These are phyloP conservation scores for Diaporthe destruens DNA, from an alignment of 2,329 filamentous ascomycete genomes.

Conservation along the genomic window DNA sequence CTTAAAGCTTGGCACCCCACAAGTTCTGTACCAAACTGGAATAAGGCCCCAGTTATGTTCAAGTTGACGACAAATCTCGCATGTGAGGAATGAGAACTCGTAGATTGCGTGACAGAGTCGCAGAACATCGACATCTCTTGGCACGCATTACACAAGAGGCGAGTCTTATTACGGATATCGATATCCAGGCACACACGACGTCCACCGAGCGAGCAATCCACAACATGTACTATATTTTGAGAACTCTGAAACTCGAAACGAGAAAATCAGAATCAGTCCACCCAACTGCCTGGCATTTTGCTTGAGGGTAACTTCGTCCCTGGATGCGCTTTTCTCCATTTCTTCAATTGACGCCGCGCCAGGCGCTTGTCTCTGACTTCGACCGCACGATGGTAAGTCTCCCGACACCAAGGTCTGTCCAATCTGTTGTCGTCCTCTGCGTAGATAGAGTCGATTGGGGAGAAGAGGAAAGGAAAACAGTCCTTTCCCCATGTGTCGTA, in stretches of 20 bases:
- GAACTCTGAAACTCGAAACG: no score
- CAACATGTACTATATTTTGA: no score
- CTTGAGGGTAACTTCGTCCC: neutral
- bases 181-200: no score
- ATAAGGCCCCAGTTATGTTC: slow-evolving; percentile 3
- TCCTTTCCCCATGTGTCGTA: rapidly evolving
- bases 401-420: neutral
- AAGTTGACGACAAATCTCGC: slow-evolving; percentile 23
- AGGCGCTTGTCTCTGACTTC: neutral
- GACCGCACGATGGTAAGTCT: neutral
- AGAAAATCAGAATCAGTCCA: no score
- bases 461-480: neutral
- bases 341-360: slow-evolving; percentile 14
- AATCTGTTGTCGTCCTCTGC: neutral
- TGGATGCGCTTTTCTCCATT: neutral
- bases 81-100: slow-evolving; percentile 12
- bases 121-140: slow-evolving; percentile 27
- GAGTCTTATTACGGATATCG: neutral
- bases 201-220: no score
- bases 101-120: slow-evolving; percentile 20
- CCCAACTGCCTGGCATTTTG: slow-evolving; percentile 4
- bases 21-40: neutral
- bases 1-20: slow-evolving; percentile 27
- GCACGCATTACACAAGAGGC: neutral
- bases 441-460: neutral